These are phyloP conservation scores for Brassica nigra DNA, from an alignment of 345 rosid genomes.

Conservation along the genomic window DNA sequence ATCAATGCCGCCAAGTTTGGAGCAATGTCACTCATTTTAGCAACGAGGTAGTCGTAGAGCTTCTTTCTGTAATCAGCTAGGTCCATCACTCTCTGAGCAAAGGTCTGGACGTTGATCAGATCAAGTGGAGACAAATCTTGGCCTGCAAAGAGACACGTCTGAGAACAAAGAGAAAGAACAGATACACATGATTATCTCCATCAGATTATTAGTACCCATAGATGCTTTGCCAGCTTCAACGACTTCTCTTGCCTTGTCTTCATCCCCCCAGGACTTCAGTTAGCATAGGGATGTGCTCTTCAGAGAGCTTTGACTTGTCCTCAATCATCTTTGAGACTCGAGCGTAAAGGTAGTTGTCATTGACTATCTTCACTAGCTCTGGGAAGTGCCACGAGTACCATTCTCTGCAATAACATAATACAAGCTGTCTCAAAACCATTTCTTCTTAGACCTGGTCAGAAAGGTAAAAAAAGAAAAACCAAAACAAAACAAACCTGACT, in stretches of 20 bases:
- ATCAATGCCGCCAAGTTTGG: conserved; percentile 92
- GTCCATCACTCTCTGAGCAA: conserved; percentile 84
- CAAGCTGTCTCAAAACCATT: not conserved
- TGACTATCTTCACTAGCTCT: conserved; percentile 86
- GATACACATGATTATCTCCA: not conserved
- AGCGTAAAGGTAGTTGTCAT: conserved; percentile 87
- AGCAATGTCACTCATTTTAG: conserved; percentile 93
- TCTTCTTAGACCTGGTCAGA: not conserved
- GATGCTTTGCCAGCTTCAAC: conserved; percentile 97
- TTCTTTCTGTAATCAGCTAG: conserved; percentile 88
- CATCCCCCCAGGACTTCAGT: conserved; percentile 81
- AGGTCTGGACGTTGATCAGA: conserved; percentile 77
- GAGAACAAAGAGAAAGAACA: not conserved
- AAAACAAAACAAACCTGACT: conserved; percentile 65
- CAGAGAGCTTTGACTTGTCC: conserved; percentile 71
- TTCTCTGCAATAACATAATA: conserved; percentile 58
- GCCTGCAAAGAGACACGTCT: conserved; percentile 50
- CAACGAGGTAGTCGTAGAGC: conserved; percentile 75
- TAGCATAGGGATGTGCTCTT: conserved; percentile 57
- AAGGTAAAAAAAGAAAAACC: not conserved
- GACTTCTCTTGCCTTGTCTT: conserved; percentile 85
- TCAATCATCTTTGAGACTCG: conserved; percentile 67
- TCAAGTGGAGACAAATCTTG: conserved; percentile 84
- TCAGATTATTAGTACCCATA: conserved; percentile 60
- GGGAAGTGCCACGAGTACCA: conserved; percentile 99